Percentiles rank a stretch among this genome's conserved stretches.
phyloP scores from a whole-genome alignment of 805 yeast species.

The Wickerhamiella sergipiensis region DNA sequence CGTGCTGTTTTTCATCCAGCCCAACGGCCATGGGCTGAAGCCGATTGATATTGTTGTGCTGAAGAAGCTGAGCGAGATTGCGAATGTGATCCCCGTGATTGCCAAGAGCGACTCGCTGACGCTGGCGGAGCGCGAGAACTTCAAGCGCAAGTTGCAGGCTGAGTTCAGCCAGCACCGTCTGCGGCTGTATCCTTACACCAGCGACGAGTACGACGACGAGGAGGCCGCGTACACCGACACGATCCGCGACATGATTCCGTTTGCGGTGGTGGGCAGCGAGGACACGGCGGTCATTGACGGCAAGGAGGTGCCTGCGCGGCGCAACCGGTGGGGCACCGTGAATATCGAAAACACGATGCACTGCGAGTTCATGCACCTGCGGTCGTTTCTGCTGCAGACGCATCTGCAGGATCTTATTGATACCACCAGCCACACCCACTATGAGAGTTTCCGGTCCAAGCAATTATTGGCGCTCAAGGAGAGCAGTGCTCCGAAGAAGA shows the following conservation, averaged over 20 bases:
- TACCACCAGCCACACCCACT: conserved; percentile 74
- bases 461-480: conserved; percentile 90
- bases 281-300: conserved; percentile 63
- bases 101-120: conserved; percentile 90
- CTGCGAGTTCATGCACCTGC: conserved; percentile 87
- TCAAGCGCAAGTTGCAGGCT: conserved; percentile 58
- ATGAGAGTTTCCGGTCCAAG: conserved; percentile 85
- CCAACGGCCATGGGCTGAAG: conserved; percentile 74
- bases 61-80: conserved; percentile 72
- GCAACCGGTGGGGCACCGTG: conserved; percentile 86
- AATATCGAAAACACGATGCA: conserved; percentile 90
- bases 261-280: conserved; percentile 90
- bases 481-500: conserved; percentile 29
- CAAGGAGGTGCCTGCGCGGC: conserved; percentile 73
- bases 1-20: conserved; percentile 79
- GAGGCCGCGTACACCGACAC: conserved; percentile 23
- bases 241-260: conserved; percentile 43
- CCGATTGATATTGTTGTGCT: conserved; percentile 72
- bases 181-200: conserved; percentile 61
- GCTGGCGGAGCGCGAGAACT: conserved; percentile 62
- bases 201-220: conserved; percentile 36
- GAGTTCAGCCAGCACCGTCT: conserved; percentile 64
- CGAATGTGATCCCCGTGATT: conserved; percentile 89
- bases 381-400: conserved; percentile 89
- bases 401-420: conserved; percentile 94